Percentiles rank a stretch among this genome's conserved stretches.
Evolutionary conservation across 176 grass and related monocot species (phyloP).

Genomic region (Panicum miliaceum): DNA sequence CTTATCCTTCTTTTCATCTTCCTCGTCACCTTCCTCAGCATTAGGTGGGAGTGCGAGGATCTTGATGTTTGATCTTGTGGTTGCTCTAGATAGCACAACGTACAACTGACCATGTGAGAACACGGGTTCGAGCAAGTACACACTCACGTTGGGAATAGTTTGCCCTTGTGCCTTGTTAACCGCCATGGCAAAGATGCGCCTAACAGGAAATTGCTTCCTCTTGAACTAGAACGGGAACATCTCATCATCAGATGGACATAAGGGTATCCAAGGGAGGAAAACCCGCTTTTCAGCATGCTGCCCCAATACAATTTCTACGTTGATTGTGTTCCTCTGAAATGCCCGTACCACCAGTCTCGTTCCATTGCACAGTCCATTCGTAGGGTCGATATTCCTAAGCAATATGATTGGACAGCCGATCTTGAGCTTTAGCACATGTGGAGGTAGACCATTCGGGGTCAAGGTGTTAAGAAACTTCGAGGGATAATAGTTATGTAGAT

Average conservation of each 20-base stretch:
- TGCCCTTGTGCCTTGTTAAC: neutral
- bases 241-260: neutral
- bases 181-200: neutral
- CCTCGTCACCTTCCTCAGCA: too few species aligned
- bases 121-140: neutral
- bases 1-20: too few species aligned
- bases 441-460: neutral
- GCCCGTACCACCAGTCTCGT: neutral
- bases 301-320: neutral
- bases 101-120: neutral
- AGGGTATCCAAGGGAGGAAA: neutral
- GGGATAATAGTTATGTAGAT: neutral
- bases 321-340: neutral
- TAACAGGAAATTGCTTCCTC: neutral
- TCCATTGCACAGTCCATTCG: neutral
- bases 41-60: neutral
- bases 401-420: neutral
- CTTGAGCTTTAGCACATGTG: neutral
- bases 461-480: neutral
- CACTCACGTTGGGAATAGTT: neutral
- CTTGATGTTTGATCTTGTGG: neutral
- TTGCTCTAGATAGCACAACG: neutral
- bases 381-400: neutral
- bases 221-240: neutral
- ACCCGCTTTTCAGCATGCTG: neutral